Percentiles rank a stretch among this genome's conserved stretches.
phyloP scores from a whole-genome alignment of 306 rosid species.

The Pyrus communis region DNA sequence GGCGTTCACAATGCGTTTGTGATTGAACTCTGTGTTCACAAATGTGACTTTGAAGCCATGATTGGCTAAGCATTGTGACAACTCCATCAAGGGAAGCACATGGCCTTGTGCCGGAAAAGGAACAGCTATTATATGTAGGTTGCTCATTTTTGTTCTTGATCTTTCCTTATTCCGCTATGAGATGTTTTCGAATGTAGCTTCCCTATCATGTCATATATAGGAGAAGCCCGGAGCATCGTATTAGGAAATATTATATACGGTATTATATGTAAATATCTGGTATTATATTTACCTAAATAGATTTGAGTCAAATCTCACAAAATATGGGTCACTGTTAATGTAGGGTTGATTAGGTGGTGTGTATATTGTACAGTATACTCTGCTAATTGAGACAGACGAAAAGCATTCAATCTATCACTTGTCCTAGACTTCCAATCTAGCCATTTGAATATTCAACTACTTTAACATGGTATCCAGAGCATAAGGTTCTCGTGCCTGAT shows the following conservation, averaged over 20 bases:
- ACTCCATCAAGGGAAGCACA: constrained; percentile 58
- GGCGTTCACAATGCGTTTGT: constrained; percentile 28
- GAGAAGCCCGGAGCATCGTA: not conserved
- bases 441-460: no score
- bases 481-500: no score
- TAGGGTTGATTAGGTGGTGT: no score
- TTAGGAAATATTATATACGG: not conserved
- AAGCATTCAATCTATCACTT: no score
- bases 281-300: not conserved
- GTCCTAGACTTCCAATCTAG: no score
- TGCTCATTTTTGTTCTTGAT: constrained; percentile 3
- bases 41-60: constrained; percentile 52
- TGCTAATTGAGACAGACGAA: no score
- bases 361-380: no score
- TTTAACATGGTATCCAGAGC: no score
- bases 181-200: not conserved
- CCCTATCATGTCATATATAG: not conserved
- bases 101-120: constrained; percentile 80
- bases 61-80: constrained; percentile 34
- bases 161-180: not conserved
- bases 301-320: no score
- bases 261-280: no score
- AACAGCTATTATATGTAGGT: constrained; percentile 38
- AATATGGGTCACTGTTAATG: no score
- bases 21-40: constrained; percentile 33